Base-by-base conservation (phyloP, 2,329 filamentous ascomycete species). In the Aspergillus aculeatinus region DNA sequence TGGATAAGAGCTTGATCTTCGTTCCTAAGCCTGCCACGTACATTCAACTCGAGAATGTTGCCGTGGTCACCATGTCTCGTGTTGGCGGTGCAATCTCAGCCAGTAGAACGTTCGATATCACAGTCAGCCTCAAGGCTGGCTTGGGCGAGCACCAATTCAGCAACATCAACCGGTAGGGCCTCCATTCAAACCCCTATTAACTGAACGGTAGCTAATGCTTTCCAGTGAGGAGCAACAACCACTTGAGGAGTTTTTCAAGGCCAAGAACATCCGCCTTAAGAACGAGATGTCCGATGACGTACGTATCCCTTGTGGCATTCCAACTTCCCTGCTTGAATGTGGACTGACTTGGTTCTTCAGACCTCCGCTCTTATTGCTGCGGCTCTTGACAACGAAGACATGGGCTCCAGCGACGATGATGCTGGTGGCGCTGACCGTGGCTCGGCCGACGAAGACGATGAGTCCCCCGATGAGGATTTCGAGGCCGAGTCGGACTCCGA, bases 1-100 rank as follows among this genome's bases (percentile, higher is more conserved):
- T 99, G 67, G 95, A 99, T 78, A 97, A 97, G 80, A 94, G 93
- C 7, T 96, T 99, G 77, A 96, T 99, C 86, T 99, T 99, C 76
- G 95, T 99, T 16, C 95, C 95, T 33, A 99, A 99, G 80, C 95
- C 95, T 1, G 93, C 95, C 16, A 97, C 94, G 1, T 99, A 98
- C 79, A 94, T 99, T 62, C 90, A 91, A 62, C 96, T 96, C 79
- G 95, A 99, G 71, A 91, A 96, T 72, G 90, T 96, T 39, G 86
- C 91, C 55, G 91, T 90, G 54, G 89, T 99, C 65, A 97, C 92
- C 39, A 96, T 99, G 83, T 97, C 92, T 29, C 91, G 95, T 72
- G 93, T 99, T 49, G 92, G 92, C 63, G 95, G 95, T 61, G 93
- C 94, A 57, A 89, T 98, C 63, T 96, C 94, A 55, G 91, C 95